These are phyloP conservation scores for Penicillium verhagenii DNA, from an alignment of 495 filamentous ascomycete species.

Conservation along the genomic window DNA sequence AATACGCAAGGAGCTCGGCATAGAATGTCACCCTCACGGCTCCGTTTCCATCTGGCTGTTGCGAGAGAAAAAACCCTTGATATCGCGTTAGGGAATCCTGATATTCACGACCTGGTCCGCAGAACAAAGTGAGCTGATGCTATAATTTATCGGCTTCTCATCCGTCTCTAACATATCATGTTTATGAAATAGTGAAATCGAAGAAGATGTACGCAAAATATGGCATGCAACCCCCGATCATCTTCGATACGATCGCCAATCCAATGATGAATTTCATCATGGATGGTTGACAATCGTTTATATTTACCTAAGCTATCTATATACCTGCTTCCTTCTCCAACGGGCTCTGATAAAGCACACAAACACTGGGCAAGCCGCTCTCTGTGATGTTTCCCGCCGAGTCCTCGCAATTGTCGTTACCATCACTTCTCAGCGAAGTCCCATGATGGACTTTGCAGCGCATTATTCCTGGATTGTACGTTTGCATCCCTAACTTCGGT, in stretches of 20 bases:
- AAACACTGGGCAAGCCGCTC: slow-evolving; percentile 45
- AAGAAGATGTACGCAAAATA: slow-evolving; percentile 29
- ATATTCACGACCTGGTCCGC: slow-evolving; percentile 40
- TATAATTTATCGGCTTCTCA: neutral
- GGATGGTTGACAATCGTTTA: slow-evolving; percentile 31
- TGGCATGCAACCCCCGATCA: slow-evolving; percentile 34
- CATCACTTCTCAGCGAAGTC: slow-evolving; percentile 48
- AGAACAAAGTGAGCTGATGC: slow-evolving; percentile 44
- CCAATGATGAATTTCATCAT: slow-evolving; percentile 26
- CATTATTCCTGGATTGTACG: slow-evolving; percentile 59
- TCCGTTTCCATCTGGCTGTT: slow-evolving; percentile 48
- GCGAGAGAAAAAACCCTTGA: slow-evolving; percentile 60
- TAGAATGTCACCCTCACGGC: slow-evolving; percentile 44
- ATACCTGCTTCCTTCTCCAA: slow-evolving; percentile 60
- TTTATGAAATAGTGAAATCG: slow-evolving; percentile 27
- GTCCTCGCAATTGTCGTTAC: slow-evolving; percentile 47
- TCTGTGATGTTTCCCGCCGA: slow-evolving; percentile 53
- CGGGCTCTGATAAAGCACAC: slow-evolving; percentile 54
- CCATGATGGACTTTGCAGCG: slow-evolving; percentile 46
- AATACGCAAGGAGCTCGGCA: slow-evolving; percentile 40
- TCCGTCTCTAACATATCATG: neutral
- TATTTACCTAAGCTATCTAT: slow-evolving; percentile 51
- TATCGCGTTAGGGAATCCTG: slow-evolving; percentile 50
- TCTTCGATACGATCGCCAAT: slow-evolving; percentile 36
- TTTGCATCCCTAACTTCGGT: too few species aligned